Evolutionary conservation across 495 filamentous ascomycete genomes (phyloP), one percentile per base, ranked within the genome.

Genomic region (Xylaria venustula): DNA sequence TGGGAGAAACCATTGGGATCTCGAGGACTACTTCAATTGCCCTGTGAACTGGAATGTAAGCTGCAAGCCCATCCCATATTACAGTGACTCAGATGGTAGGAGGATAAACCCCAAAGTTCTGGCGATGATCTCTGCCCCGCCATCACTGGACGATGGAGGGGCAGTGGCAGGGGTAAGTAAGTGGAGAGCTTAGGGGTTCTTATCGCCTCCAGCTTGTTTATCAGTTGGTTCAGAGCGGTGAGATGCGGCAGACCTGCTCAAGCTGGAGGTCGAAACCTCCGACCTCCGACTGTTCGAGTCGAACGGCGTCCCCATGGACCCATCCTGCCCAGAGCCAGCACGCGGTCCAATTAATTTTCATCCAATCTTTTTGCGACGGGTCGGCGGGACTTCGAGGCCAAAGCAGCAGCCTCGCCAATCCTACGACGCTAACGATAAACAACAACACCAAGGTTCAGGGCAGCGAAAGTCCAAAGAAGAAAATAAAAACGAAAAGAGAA

Each of bases 331-430:
- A 28, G 23, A 15, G 12, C 51, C 51, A 45, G 14, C 9, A 12
- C 4, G 2, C 26, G 53, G 17, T 34, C 53, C 53, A 55, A 40
- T 55, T 55, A 55, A 9, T 55, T 55, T 45, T 55, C 53, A 55
- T 32, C 26, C 25, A 14, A 45, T 37, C 53, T 44, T 55, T 55
- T 55, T 30, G 25, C 36, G 51, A 54, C 37, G n/a, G 26, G 34
- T 14, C 37, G 3, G 14, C 40, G 4, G 40, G 14, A 12, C 17
- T 0, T 2, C 34, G 36, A 9, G 17, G 12, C 11, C 26, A 51
- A 0, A 20, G 34, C 32, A n/a, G n/a, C n/a, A n/a, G n/a, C 1
- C 19, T 36, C 47, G 7, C n/a, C 25, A 52, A 45, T 14, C 19
- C 12, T 15, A 14, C 20, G 36, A 9, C 28, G 50, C 15, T n/a